phyloP scores from a whole-genome alignment of 371 early-diverging fungal genomes.

The Apophysomyces elegans region DNA sequence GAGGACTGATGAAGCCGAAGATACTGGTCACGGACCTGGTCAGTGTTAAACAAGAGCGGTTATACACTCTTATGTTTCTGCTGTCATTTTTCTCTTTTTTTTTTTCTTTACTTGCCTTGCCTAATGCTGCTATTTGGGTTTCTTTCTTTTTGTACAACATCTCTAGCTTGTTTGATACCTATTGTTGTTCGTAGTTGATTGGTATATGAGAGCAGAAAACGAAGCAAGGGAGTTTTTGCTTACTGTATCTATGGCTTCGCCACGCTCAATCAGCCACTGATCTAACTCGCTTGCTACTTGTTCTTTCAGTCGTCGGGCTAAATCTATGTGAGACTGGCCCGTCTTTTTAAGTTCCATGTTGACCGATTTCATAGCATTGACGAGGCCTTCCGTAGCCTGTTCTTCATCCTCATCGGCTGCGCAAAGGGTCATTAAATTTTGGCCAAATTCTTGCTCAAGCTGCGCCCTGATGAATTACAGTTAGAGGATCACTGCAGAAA shows the following conservation, averaged over 20 bases:
- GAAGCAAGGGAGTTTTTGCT: not conserved
- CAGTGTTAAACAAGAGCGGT: not conserved
- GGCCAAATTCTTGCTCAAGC: slow-evolving; percentile 41
- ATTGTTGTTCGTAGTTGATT: not conserved
- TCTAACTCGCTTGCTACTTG: slow-evolving; percentile 27
- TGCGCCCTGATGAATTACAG: slow-evolving; percentile 13
- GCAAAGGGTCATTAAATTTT: slow-evolving; percentile 26
- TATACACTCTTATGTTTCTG: not conserved
- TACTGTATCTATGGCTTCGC: slow-evolving; percentile 21
- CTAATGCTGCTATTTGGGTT: slow-evolving; percentile 15
- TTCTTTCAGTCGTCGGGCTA: slow-evolving; percentile 29
- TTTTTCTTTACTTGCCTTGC: slow-evolving; percentile 20
- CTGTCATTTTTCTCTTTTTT: not conserved
- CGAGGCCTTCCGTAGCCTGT: slow-evolving; percentile 12
- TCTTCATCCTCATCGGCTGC: slow-evolving; percentile 11
- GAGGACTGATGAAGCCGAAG: slow-evolving; percentile 22
- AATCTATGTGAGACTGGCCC: slow-evolving; percentile 40
- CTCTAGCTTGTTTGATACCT: slow-evolving; percentile 8
- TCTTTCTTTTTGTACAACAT: slow-evolving; percentile 22
- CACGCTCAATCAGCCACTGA: slow-evolving; percentile 28
- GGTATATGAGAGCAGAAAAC: not conserved
- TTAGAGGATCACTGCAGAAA: not conserved
- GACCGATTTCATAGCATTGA: slow-evolving; percentile 24
- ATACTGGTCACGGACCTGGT: slow-evolving; percentile 24
- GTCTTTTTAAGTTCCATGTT: slow-evolving; percentile 34